Base-by-base conservation (phyloP, 768 basidiomycete species). In the Serendipita indica region DNA sequence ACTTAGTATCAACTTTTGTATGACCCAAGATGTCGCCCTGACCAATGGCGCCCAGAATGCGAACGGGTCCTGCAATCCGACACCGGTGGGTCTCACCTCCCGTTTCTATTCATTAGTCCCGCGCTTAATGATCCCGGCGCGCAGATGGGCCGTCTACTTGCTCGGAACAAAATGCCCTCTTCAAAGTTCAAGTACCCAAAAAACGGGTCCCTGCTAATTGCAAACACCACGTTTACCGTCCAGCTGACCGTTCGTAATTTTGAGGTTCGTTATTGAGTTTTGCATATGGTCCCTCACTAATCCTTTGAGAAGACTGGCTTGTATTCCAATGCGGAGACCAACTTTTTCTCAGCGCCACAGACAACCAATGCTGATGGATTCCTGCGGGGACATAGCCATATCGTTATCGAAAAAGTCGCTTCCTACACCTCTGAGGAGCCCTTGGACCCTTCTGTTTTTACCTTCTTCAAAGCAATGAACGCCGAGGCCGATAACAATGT, bases 281-380 rank as follows among this genome's bases (percentile, higher is more conserved):
- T 27, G 22, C 12, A 13, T 46, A 14, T 13, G 10, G 13, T 10
- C 22, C 43, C 25, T 46, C 35, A 37, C n/a, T 37, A 37, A 18
- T 43, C 27, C 16, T 43, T 6, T n/a, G 7, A 6, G 7, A 18
- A 74, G 60, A 77, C 77, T 32, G 80, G 79, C 37, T 72, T 72
- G 68, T 82, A 84, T 66, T 78, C 77, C 59, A 79, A 80, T 63
- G 74, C 79, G 0, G 66, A 77, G 61, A 65, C 70, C 49, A 78
- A 74, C 62, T 80, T 77, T 68, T 81, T 78, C 60, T 70, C 74
- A 32, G 82, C 77, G 20, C 82, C 79, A 34, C 79, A 81, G 65
- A 74, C 76, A 57, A 65, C 80, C 27, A 76, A 81, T 65, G 65
- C 30, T 0, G 65, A 72, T 43, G 81, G 81, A 3, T 69, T 73